These are phyloP conservation scores for Starmerella davenportii DNA, from an alignment of 805 yeast genomes.

Conservation along the genomic window DNA sequence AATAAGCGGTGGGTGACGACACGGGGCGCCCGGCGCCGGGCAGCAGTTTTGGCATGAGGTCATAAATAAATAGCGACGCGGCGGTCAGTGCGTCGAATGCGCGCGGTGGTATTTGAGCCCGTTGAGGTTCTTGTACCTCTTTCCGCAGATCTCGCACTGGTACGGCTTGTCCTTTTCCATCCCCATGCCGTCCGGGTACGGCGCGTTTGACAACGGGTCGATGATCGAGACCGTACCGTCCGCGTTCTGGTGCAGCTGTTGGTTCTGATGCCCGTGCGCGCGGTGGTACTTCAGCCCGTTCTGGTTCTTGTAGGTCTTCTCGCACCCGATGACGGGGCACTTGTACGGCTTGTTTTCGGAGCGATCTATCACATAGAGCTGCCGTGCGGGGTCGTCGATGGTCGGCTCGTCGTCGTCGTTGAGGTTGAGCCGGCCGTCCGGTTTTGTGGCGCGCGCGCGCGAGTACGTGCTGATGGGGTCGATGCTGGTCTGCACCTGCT, in stretches of 20 bases:
- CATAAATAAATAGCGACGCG: not conserved
- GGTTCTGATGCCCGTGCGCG: slow-evolving; percentile 92
- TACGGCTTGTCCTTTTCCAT: slow-evolving; percentile 96
- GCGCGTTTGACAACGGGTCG: slow-evolving; percentile 66
- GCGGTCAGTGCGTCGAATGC: slow-evolving; percentile 65
- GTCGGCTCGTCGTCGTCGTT: slow-evolving; percentile 51
- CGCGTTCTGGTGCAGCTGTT: slow-evolving; percentile 70
- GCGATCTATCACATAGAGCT: slow-evolving; percentile 76
- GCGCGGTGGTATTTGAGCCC: slow-evolving; percentile 96
- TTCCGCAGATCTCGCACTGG: slow-evolving; percentile 96
- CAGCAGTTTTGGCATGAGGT: not conserved
- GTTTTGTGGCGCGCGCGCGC: not conserved
- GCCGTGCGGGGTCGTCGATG: slow-evolving; percentile 93
- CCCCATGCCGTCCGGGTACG: slow-evolving; percentile 83
- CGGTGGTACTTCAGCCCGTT: slow-evolving; percentile 93
- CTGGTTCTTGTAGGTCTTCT: slow-evolving; percentile 91
- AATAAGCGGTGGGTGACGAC: no score
- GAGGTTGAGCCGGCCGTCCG: not conserved
- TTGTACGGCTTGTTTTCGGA: slow-evolving; percentile 88
- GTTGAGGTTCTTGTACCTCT: slow-evolving; percentile 85
- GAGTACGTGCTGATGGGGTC: slow-evolving; percentile 1
- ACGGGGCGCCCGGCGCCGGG: no score
- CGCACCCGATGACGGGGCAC: slow-evolving; percentile 97
- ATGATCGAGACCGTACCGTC: slow-evolving; percentile 87
- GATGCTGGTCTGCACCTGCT: slow-evolving; percentile 5